phyloP scores from a whole-genome alignment of 306 rosid species.

The Vigna angularis region DNA sequence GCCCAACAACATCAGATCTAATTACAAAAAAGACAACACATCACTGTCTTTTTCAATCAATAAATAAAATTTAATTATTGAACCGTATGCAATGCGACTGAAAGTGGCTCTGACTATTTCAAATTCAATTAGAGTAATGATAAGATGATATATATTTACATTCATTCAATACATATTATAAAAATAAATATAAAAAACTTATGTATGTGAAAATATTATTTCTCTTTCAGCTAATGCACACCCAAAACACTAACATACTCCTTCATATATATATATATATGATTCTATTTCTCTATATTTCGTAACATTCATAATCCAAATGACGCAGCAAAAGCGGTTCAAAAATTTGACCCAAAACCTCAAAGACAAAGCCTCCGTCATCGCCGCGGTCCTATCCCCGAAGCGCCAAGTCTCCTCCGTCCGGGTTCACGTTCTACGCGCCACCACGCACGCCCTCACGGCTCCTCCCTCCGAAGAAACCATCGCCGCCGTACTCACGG shows the following conservation, averaged over 20 bases:
- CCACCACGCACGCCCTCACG: slow-evolving; percentile 73
- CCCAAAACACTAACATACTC: neutral
- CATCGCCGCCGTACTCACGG: slow-evolving; percentile 59
- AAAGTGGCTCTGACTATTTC: neutral
- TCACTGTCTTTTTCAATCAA: neutral
- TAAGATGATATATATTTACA: no score
- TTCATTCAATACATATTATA: no score
- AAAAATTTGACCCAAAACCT: slow-evolving; percentile 49
- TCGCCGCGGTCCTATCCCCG: slow-evolving; percentile 62
- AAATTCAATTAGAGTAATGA: neutral
- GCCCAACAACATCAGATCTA: neutral
- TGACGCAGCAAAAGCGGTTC: slow-evolving; percentile 56
- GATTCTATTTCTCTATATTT: neutral
- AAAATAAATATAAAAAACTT: no score
- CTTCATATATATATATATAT: neutral
- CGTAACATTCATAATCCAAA: neutral
- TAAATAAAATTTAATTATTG: neutral
- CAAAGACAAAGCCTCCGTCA: slow-evolving; percentile 75
- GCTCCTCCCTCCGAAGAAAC: slow-evolving; percentile 57
- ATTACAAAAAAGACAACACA: no score
- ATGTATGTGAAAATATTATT: no score
- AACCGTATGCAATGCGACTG: neutral
- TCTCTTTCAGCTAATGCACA: neutral
- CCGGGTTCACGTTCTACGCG: slow-evolving; percentile 63
- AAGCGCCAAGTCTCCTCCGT: slow-evolving; percentile 59